These are phyloP conservation scores for Nannizziopsis arthrosporioides DNA, from an alignment of 2,329 filamentous ascomycete species.

Conservation along the genomic window DNA sequence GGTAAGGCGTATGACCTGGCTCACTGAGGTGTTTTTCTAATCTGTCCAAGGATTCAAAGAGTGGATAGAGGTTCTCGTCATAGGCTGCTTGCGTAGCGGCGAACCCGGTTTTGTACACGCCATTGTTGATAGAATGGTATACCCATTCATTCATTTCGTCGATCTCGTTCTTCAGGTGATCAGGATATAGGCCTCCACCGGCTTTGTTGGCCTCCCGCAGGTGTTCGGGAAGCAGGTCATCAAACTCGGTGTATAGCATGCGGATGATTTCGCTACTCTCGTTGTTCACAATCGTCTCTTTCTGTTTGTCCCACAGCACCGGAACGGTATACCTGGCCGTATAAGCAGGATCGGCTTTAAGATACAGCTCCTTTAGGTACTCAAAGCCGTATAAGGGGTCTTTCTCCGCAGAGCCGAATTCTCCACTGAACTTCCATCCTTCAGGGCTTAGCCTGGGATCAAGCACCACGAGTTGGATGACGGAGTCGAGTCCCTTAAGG, in stretches of 20 bases:
- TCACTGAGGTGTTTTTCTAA: constrained; percentile 55
- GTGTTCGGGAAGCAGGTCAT: constrained; percentile 49
- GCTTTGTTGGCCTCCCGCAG: constrained; percentile 44
- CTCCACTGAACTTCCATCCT: constrained; percentile 67
- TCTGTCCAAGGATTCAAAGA: constrained; percentile 63
- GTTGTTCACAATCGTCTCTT: constrained; percentile 67
- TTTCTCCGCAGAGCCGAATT: constrained; percentile 45
- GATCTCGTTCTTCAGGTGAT: constrained; percentile 49
- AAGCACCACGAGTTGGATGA: constrained; percentile 39
- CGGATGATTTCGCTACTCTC: constrained; percentile 80
- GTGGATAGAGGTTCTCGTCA: constrained; percentile 52
- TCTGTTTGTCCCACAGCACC: constrained; percentile 66
- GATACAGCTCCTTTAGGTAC: constrained; percentile 62
- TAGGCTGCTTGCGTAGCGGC: constrained; percentile 68
- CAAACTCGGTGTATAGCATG: constrained; percentile 68
- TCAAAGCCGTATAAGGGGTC: constrained; percentile 62
- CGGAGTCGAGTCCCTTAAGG: constrained; percentile 41
- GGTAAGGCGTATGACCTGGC: constrained; percentile 45
- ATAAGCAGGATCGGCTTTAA: constrained; percentile 57
- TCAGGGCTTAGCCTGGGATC: constrained; percentile 29
- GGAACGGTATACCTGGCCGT: constrained; percentile 69
- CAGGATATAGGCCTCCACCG: constrained; percentile 53
- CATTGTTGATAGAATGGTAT: constrained; percentile 50
- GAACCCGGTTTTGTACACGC: constrained; percentile 55
- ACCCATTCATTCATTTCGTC: constrained; percentile 67